A percentile compares a stretch with the other conserved stretches of the same genome.
These are phyloP conservation scores for Aspergillus pseudoterreus DNA, from an alignment of 2,329 filamentous ascomycete species.

Conservation along the genomic window DNA sequence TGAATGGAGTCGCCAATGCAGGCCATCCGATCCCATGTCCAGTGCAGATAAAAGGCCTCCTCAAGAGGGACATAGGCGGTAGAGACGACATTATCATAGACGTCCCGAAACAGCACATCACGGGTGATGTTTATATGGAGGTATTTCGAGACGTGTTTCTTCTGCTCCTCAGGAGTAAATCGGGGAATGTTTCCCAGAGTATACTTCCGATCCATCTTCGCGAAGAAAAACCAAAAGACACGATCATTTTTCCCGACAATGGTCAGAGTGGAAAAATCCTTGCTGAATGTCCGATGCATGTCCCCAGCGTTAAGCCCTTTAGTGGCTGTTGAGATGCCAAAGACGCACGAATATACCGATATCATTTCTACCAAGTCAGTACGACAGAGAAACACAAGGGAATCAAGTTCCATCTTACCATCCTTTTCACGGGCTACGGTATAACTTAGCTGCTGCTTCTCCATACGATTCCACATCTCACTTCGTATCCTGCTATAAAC, in stretches of 20 bases:
- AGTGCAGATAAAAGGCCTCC: conserved; percentile 16
- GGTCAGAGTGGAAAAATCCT: conserved; percentile 13
- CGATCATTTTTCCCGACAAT: conserved; percentile 17
- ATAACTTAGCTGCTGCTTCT: not conserved
- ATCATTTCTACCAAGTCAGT: conserved; percentile 1
- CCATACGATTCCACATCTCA: conserved; percentile 25
- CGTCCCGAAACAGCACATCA: not conserved
- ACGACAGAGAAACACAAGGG: not conserved
- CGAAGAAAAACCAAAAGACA: conserved; percentile 22
- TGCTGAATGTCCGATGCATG: conserved; percentile 7
- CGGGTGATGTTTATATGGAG: not conserved
- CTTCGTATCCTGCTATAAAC: conserved; percentile 36
- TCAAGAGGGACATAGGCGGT: conserved; percentile 14
- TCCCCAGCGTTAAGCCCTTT: conserved; percentile 9
- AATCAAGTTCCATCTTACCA: not conserved
- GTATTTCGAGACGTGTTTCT: not conserved
- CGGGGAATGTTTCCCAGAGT: conserved; percentile 5
- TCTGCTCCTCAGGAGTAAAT: conserved; percentile 7
- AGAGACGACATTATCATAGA: not conserved
- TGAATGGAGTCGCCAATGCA: conserved; percentile 20
- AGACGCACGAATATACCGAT: conserved; percentile 25
- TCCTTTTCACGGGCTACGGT: conserved; percentile 1
- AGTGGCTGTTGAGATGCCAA: conserved; percentile 21
- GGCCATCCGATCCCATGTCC: conserved; percentile 16
- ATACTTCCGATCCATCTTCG: conserved; percentile 16